Conservation (phyloP, 306 rosid genomes). For the Cicer yamashitae region DNA sequence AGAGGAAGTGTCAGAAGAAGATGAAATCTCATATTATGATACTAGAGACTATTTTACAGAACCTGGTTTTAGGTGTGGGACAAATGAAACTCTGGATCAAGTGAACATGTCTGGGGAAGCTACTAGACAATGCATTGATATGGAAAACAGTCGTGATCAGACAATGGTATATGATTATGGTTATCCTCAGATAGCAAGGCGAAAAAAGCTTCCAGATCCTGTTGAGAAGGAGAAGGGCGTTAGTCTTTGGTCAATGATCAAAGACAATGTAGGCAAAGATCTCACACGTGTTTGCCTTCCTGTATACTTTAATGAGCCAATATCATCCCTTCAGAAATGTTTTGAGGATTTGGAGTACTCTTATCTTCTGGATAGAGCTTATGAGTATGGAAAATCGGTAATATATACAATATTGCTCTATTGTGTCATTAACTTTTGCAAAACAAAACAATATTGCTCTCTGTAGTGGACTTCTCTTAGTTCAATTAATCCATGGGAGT, state of each 20-base stretch:
- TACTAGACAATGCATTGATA: constrained; percentile 49
- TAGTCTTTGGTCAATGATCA: constrained; percentile 97
- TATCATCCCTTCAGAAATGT: constrained; percentile 96
- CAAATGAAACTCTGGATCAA: constrained; percentile 51
- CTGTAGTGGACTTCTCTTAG: neutral
- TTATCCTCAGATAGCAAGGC: constrained; percentile 63
- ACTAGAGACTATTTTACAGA: constrained; percentile 75
- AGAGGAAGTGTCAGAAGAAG: constrained; percentile 91
- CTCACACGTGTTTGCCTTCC: constrained; percentile 96
- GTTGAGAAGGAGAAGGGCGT: constrained; percentile 95
- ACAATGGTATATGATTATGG: constrained; percentile 46
- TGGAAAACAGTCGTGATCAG: constrained; percentile 52
- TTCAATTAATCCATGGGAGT: neutral
- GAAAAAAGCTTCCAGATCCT: constrained; percentile 88
- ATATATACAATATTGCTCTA: constrained; percentile 38
- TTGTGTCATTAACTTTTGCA: constrained; percentile 10
- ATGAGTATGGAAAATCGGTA: constrained; percentile 84
- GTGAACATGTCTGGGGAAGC: constrained; percentile 46
- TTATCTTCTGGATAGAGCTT: constrained; percentile 86
- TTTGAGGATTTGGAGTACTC: constrained; percentile 97
- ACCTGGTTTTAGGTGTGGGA: constrained; percentile 54
- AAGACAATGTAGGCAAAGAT: constrained; percentile 99
- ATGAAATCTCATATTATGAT: constrained; percentile 76
- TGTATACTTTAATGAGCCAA: constrained; percentile 97
- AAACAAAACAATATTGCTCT: constrained; percentile 29